phyloP scores from a whole-genome alignment of 2,329 filamentous ascomycete species.

The Fonsecaea pedrosoi region DNA sequence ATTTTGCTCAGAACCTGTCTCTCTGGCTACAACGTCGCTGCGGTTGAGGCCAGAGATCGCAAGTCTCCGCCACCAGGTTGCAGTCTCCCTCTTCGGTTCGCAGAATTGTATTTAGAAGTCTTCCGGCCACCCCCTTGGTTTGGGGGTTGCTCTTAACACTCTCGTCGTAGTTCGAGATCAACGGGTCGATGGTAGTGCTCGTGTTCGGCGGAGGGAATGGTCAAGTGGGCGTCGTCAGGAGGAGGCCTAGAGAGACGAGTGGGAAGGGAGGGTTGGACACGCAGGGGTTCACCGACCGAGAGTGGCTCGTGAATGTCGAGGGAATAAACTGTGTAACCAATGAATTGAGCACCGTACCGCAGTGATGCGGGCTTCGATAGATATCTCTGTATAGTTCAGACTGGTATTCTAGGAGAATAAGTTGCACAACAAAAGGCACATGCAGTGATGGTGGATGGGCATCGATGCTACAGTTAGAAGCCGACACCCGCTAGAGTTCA shows the following conservation, averaged over 20 bases:
- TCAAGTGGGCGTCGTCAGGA: background rate
- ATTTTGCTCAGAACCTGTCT: slow-evolving; percentile 55
- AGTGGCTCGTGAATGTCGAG: background rate
- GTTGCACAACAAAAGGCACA: background rate
- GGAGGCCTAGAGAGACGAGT: background rate
- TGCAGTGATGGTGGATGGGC: background rate
- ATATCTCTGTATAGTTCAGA: background rate
- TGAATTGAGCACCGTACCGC: background rate
- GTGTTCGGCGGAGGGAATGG: background rate
- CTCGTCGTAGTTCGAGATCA: background rate
- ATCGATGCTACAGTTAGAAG: background rate
- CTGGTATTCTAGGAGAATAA: background rate
- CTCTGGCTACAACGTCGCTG: slow-evolving; percentile 3
- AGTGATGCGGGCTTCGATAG: background rate
- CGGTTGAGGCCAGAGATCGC: slow-evolving; percentile 11
- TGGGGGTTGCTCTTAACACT: background rate
- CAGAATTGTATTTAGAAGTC: background rate
- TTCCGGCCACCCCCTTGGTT: background rate
- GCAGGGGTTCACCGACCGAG: background rate
- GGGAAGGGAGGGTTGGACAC: background rate
- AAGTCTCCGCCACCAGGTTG: background rate
- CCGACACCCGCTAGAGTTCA: background rate
- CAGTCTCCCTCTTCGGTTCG: background rate
- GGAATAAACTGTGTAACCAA: background rate
- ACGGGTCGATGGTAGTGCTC: background rate